Percentiles rank a stretch among this genome's conserved stretches.
Evolutionary conservation across 345 rosid species (phyloP).

Genomic region (Euclidium syriacum): DNA sequence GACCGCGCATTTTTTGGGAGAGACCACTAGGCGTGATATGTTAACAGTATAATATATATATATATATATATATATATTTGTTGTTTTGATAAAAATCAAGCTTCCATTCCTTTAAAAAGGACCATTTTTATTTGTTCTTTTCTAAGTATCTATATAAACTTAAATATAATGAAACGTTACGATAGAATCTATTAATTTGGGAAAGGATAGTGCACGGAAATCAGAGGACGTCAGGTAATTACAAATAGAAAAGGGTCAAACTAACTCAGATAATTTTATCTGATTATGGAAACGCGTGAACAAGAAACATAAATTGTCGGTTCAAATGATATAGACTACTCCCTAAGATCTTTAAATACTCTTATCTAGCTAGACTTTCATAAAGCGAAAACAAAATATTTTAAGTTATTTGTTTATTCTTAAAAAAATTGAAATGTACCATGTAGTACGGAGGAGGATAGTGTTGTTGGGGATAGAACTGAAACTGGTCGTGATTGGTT

Average conservation of each 20-base stretch:
- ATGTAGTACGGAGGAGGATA: conserved; percentile 36
- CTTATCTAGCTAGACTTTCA: neutral
- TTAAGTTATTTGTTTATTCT: neutral
- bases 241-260: conserved; percentile 8
- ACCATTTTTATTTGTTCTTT: neutral
- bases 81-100: no score
- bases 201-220: neutral
- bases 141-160: neutral
- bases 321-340: neutral
- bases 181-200: neutral
- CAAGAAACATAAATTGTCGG: conserved; percentile 9
- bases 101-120: no score
- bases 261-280: conserved; percentile 7
- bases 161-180: no score
- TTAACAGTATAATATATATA: no score
- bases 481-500: conserved; percentile 31
- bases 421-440: conserved; percentile 33
- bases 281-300: neutral
- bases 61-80: no score
- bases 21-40: conserved; percentile 18
- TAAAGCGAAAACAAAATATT: neutral
- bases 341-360: conserved; percentile 2
- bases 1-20: conserved; percentile 8
- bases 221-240: neutral
- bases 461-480: conserved; percentile 29